A percentile compares a stretch with the other conserved stretches of the same genome.
phyloP scores from a whole-genome alignment of 2,329 filamentous ascomycete species.

The Purpureocillium lavendulum region DNA sequence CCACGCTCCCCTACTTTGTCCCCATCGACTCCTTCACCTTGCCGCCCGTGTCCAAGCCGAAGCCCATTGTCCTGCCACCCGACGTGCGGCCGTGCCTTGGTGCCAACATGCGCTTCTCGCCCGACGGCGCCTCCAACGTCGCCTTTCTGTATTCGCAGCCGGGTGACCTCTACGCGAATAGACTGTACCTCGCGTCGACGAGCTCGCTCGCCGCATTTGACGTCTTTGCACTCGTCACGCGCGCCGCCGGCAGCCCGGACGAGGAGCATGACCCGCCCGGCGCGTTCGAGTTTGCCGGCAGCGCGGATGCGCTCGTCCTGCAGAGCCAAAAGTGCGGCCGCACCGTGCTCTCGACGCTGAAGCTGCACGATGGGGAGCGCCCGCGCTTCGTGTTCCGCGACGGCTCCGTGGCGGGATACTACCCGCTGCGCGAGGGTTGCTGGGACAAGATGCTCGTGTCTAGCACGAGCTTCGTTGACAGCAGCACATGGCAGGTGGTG shows the following conservation, averaged over 20 bases:
- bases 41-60: conserved; percentile 11
- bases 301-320: conserved; percentile 23
- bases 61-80: conserved; percentile 13
- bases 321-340: conserved; percentile 24
- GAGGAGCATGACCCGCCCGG: conserved; percentile 19
- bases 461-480: conserved; percentile 28
- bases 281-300: conserved; percentile 24
- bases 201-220: conserved; percentile 6
- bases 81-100: conserved; percentile 4
- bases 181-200: conserved; percentile 21
- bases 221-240: conserved; percentile 1
- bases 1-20: conserved; percentile 22
- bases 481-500: conserved; percentile 26
- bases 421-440: conserved; percentile 16
- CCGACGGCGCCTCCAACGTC: conserved; percentile 22
- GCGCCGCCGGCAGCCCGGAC: neutral
- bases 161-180: conserved; percentile 13
- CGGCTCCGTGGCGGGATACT: conserved; percentile 18
- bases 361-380: conserved; percentile 18
- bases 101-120: conserved; percentile 24
- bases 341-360: conserved; percentile 21
- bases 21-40: conserved; percentile 21
- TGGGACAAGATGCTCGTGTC: conserved; percentile 25
- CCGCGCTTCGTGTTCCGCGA: conserved; percentile 15
- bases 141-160: conserved; percentile 22